phyloP scores from a whole-genome alignment of 768 basidiomycete species.

The Gymnopilus junonius region DNA sequence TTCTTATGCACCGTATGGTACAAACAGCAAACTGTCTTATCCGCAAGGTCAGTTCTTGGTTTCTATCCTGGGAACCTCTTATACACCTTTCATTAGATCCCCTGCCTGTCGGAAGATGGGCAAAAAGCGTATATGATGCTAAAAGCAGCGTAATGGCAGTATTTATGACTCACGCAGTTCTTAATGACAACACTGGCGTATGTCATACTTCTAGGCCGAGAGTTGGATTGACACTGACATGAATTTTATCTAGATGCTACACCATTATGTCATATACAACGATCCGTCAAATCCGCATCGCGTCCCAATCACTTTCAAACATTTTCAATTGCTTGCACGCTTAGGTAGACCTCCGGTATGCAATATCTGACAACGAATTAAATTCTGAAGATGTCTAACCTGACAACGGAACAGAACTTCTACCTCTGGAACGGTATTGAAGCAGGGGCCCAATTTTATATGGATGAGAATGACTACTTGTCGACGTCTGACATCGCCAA shows the following conservation, averaged over 20 bases:
- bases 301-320: constrained; percentile 76
- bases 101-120: constrained; percentile 63
- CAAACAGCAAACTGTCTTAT: constrained; percentile 56
- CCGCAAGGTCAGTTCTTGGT: constrained; percentile 50
- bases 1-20: constrained; percentile 46
- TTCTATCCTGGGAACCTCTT: neutral
- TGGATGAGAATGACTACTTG: constrained; percentile 72
- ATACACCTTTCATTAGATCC: constrained; percentile 44
- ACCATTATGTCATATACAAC: constrained; percentile 43
- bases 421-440: constrained; percentile 66
- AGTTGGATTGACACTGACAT: constrained; percentile 4
- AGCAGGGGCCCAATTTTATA: constrained; percentile 68
- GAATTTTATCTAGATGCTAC: constrained; percentile 44
- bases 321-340: constrained; percentile 75
- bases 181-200: constrained; percentile 63
- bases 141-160: constrained; percentile 62
- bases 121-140: constrained; percentile 57
- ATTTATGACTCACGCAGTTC: constrained; percentile 74
- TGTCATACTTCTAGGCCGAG: constrained; percentile 16
- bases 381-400: neutral
- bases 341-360: constrained; percentile 66
- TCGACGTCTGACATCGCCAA: constrained; percentile 32
- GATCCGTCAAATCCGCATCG: constrained; percentile 35
- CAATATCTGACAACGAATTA: constrained; percentile 3
- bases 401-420: constrained; percentile 43